Conservation (phyloP, 2,329 filamentous ascomycete species). For the Fusarium dimerum region DNA sequence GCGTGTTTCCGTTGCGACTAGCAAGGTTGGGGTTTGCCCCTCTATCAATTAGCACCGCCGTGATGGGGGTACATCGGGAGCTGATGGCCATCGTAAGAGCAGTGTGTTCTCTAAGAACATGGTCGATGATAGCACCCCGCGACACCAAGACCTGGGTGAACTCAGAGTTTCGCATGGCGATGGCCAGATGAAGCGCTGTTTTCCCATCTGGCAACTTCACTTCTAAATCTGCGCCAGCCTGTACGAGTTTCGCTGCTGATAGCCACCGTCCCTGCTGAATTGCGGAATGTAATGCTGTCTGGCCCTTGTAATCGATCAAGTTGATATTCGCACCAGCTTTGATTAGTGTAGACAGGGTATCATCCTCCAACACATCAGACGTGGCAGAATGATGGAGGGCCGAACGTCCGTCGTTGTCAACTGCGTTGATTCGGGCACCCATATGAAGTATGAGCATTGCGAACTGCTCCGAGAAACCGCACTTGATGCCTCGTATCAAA, state of each 20-base stretch:
- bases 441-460: conserved; percentile 27
- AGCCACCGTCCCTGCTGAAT: conserved; percentile 27
- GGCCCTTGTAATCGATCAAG: conserved; percentile 25
- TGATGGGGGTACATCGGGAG: conserved; percentile 27
- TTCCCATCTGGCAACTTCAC: conserved; percentile 27
- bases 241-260: conserved; percentile 24
- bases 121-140: conserved; percentile 28
- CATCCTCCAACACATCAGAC: conserved; percentile 30
- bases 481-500: conserved; percentile 30
- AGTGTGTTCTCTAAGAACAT: conserved; percentile 27
- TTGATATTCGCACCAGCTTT: conserved; percentile 26
- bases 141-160: conserved; percentile 29
- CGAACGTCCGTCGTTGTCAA: conserved; percentile 27
- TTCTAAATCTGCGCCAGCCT: conserved; percentile 29
- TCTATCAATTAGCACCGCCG: conserved; percentile 27
- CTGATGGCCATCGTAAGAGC: conserved; percentile 31
- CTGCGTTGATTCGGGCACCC: conserved; percentile 23
- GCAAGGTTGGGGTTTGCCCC: conserved; percentile 27
- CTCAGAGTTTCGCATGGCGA: conserved; percentile 30
- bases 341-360: conserved; percentile 25
- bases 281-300: conserved; percentile 27
- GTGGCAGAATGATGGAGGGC: conserved; percentile 30
- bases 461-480: conserved; percentile 31
- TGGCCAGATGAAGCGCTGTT: conserved; percentile 30
- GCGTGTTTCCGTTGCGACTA: conserved; percentile 31